Evolutionary conservation across 2,329 filamentous ascomycete species (phyloP).

Genomic region (Periconia digitata): DNA sequence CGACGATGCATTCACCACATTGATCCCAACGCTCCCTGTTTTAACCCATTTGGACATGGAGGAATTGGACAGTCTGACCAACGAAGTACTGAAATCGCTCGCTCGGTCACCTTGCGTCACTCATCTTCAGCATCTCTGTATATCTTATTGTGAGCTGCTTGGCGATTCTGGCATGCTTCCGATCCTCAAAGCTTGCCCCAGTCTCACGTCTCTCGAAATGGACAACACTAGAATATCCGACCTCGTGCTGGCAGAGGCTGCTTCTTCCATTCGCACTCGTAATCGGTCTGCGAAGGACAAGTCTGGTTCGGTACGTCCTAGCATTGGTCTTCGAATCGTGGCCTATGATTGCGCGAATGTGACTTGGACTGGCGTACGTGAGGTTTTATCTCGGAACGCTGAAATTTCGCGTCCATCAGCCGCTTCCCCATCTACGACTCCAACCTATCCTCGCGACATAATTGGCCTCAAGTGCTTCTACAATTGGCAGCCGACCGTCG

Average conservation of each 20-base stretch:
- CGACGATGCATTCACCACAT: constrained; percentile 69
- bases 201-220: constrained; percentile 73
- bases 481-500: constrained; percentile 90
- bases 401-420: constrained; percentile 61
- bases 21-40: constrained; percentile 73
- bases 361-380: constrained; percentile 87
- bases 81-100: constrained; percentile 72
- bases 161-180: constrained; percentile 83
- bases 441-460: constrained; percentile 72
- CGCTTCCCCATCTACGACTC: constrained; percentile 26
- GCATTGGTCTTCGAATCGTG: constrained; percentile 70
- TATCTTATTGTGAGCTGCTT: constrained; percentile 87
- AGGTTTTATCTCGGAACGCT: constrained; percentile 82
- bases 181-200: constrained; percentile 73
- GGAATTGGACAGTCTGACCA: constrained; percentile 76
- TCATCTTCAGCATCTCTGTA: constrained; percentile 74
- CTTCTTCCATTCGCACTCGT: constrained; percentile 72
- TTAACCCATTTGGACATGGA: constrained; percentile 89
- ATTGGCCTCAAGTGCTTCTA: constrained; percentile 92
- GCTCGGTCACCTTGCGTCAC: constrained; percentile 74
- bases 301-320: constrained; percentile 32
- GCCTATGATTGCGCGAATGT: constrained; percentile 91
- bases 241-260: constrained; percentile 80
- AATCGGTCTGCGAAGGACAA: constrained; percentile 48
- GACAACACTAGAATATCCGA: constrained; percentile 94